Evolutionary conservation across 2,329 filamentous ascomycete species (phyloP).

Genomic region (Septoria petroselini): DNA sequence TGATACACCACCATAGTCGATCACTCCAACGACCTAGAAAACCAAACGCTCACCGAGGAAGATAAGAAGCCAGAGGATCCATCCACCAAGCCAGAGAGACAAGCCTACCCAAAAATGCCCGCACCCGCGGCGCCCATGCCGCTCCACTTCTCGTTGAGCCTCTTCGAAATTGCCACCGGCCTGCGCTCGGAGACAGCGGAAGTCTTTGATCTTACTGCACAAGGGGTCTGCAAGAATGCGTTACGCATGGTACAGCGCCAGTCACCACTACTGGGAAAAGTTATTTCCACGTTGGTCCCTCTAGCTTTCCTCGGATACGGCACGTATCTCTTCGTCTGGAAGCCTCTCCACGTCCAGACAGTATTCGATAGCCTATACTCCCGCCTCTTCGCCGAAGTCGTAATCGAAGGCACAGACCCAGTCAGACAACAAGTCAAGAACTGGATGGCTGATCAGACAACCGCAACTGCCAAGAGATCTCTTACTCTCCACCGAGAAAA

Average conservation of each 20-base stretch:
- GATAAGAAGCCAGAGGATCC: neutral
- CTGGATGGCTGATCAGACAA: conserved; percentile 36
- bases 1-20: too few relatives aligned
- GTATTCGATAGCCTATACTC: conserved; percentile 29
- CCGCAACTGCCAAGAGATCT: neutral
- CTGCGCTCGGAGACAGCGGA: conserved; percentile 9
- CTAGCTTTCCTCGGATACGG: conserved; percentile 16
- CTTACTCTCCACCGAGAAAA: conserved; percentile 1
- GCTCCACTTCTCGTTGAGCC: conserved; percentile 1
- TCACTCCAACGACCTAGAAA: too few relatives aligned
- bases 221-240: conserved; percentile 12
- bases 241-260: conserved; percentile 5
- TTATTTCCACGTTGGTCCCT: conserved; percentile 9
- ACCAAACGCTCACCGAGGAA: too few relatives aligned
- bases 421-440: conserved; percentile 40
- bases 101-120: conserved; percentile 1
- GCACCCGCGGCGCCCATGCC: conserved; percentile 2
- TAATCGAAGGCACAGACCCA: conserved; percentile 39
- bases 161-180: conserved; percentile 14
- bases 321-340: conserved; percentile 16
- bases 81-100: neutral
- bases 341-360: neutral
- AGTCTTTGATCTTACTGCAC: conserved; percentile 12
- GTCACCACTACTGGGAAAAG: conserved; percentile 7
- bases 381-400: conserved; percentile 38